Evolutionary conservation across 164 flowering plant species (phyloP), one percentile per base, ranked within the genome.

Genomic region (Amborella trichopoda): DNA sequence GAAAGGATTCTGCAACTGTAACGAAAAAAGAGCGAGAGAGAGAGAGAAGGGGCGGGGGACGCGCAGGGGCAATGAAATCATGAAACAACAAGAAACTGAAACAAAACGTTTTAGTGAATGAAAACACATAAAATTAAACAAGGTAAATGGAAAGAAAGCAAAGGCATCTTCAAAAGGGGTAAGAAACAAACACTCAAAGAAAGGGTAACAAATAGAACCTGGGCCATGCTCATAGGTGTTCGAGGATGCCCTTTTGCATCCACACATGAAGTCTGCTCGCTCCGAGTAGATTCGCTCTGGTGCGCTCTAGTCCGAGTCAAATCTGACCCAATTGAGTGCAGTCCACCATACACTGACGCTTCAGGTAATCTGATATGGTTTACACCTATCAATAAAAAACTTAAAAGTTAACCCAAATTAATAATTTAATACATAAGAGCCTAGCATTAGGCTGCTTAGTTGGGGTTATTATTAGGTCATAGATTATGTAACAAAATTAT

Each of bases 291-390:
- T 26, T 68, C 72, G 44, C 72, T 72, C 30, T 60, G 69, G 27
- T 48, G 32, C 6, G 40, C 65, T 48, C 46, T 64, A 28, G 72
- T 80, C 33, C 93, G 81, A 2, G 96, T 90, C 46, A 78, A 62
- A 56, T 90, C 98, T 34, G 97, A 90, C 48, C 95, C 97, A 49
- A 90, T 67, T 10, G 95, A 90, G 63, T 76, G 95, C 54, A 90
- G 64, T 5, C 59, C 77, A 12, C 86, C 97, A 24, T 80, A 83
- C 12, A 87, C 81, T 38, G 97, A 90, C 40, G 39, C 44, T 56
- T 83, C n/a, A n/a, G n/a, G n/a, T n/a, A n/a, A n/a, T n/a, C n/a
- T n/a, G n/a, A n/a, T n/a, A n/a, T n/a, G n/a, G n/a, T n/a, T n/a
- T n/a, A n/a, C n/a, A n/a, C n/a, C n/a, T n/a, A n/a, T n/a, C n/a